Base-by-base conservation (phyloP, 83 land plant genomes). In the Thuja plicata region DNA sequence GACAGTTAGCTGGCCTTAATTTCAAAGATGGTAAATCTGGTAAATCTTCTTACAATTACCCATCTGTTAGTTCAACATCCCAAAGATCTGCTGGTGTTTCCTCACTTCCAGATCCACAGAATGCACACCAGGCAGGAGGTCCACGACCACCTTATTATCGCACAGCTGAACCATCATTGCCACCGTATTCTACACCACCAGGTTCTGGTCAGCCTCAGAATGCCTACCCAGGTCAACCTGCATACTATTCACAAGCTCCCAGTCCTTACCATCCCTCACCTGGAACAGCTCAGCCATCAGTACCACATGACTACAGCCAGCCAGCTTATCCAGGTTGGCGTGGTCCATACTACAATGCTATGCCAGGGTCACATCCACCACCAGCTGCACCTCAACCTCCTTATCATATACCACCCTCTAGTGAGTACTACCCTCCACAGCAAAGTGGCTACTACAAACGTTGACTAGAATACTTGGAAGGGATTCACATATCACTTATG, bases 251-350 rank as follows among this genome's bases (percentile, higher is more conserved):
- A 11, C 92, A 89, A 4, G 90, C 91, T 34, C 92, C 94, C 34
- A 77, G 88, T 66, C 90, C 92, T 24, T 94, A 96, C 87, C 92
- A 93, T 89, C 88, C 88, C 37, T 93, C 89, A 24, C 91, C 89
- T 62, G 92, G 88, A 83, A 78, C 87, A 41, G 90, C 86, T 37
- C 94, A 93, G 70, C 91, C 93, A 79, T 91, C 92, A 77, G 73
- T 84, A 50, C 87, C 87, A 88, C 97, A 91, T 66, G 94, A 94
- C 32, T 98, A 96, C 76, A 94, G 97, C 15, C 98, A 96, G 84
- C 99, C 99, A 38, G 95, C 99, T 10, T 98, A 97, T 91, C 96
- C 99, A 35, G 98, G 99, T 2, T 98, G 99, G 99, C 95, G 94
- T 78, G 99, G 98, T 4, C 94, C 98, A 43, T 96, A 97, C 88